phyloP scores from a whole-genome alignment of 1,284 basidiomycete genomes.

The Leccinum solheimii region DNA sequence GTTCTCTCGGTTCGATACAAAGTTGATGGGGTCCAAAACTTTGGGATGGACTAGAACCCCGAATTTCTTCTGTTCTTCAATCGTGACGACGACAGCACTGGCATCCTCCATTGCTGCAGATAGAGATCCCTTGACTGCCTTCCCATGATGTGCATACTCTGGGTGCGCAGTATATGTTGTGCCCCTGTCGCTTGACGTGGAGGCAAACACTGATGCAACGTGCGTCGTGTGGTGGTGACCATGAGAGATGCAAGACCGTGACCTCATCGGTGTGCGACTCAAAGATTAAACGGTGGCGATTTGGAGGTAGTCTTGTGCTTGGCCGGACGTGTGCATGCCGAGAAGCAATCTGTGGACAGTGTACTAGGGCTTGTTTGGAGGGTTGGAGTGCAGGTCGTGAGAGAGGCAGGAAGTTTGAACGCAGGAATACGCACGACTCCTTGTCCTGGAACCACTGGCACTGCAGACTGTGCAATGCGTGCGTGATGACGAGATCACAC shows the following conservation, averaged over 20 bases:
- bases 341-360: constrained; percentile 92
- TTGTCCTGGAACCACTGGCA: no score
- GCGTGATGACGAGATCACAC: constrained; percentile 93
- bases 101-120: no score
- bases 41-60: no score
- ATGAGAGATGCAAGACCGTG: constrained; percentile 72
- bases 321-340: constrained; percentile 96
- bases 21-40: no score
- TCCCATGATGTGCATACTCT: no score
- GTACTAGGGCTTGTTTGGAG: constrained; percentile 81
- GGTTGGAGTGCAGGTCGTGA: constrained; percentile 43
- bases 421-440: background rate
- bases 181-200: constrained; percentile 88
- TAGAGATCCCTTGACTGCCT: no score
- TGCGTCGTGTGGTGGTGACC: constrained; percentile 75
- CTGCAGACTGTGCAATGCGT: no score
- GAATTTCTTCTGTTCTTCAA: no score
- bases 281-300: constrained; percentile 94
- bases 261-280: constrained; percentile 95
- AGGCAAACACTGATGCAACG: constrained; percentile 88
- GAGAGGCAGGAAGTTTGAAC: background rate
- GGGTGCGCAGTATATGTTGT: constrained; percentile 62
- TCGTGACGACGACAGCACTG: no score
- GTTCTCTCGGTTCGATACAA: no score
- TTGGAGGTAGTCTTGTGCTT: constrained; percentile 94